These are phyloP conservation scores for Hamamelis virginiana DNA, from an alignment of 164 flowering plant species.

Conservation along the genomic window DNA sequence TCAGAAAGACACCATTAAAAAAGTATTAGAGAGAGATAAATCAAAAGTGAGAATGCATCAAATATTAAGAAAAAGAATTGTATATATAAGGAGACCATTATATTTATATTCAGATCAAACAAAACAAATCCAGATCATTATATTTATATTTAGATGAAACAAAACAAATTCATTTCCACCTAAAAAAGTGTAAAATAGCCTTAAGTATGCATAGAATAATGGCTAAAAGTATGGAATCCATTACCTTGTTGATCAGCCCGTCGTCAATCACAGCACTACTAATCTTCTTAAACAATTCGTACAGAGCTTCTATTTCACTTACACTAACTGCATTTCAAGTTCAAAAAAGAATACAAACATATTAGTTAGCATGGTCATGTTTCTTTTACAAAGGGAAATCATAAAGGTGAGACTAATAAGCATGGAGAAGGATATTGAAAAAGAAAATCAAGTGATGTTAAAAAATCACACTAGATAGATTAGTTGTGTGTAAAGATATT, in stretches of 20 bases:
- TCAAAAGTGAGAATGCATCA: not conserved
- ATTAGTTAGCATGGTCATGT: not conserved
- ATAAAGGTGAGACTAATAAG: not conserved
- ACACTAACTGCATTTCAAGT: constrained; percentile 51
- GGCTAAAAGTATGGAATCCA: not conserved
- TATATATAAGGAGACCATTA: not conserved
- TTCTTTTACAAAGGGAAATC: not conserved
- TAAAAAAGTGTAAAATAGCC: not conserved
- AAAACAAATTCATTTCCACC: too few species aligned
- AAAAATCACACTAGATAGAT: not conserved
- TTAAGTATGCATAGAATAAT: not conserved
- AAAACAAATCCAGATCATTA: too few species aligned
- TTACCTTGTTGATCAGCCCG: constrained; percentile 67
- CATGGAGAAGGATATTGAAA: not conserved
- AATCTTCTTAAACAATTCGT: constrained; percentile 63
- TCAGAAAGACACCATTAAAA: not conserved
- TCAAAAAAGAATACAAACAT: not conserved
- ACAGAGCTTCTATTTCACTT: constrained; percentile 68
- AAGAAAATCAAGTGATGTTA: not conserved
- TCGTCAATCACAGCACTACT: constrained; percentile 68
- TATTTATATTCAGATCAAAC: too few species aligned
- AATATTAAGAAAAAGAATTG: not conserved
- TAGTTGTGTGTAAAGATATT: too few species aligned
- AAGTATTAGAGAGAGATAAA: not conserved
- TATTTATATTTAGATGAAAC: too few species aligned